A percentile compares a stretch with the other conserved stretches of the same genome.
phyloP scores from a whole-genome alignment of 2,329 filamentous ascomycete genomes.

The Nemania serpens region DNA sequence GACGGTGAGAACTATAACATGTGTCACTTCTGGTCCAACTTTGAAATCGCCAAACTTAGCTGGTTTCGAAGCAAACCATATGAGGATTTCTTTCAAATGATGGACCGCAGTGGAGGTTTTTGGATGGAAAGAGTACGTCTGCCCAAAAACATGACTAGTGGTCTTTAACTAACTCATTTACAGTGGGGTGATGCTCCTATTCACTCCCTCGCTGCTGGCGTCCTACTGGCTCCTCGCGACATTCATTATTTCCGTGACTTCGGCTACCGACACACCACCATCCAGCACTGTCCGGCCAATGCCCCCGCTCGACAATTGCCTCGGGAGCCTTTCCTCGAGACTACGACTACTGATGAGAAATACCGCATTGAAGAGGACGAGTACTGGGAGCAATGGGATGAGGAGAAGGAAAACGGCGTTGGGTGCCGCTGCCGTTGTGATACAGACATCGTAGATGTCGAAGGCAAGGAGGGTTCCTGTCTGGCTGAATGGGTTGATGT shows the following conservation, averaged over 20 bases:
- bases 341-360: conserved; percentile 79
- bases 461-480: conserved; percentile 96
- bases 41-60: conserved; percentile 91
- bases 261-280: conserved; percentile 97
- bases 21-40: conserved; percentile 99
- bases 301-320: conserved; percentile 86
- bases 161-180: conserved; percentile 42
- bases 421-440: conserved; percentile 96
- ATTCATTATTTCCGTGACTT: conserved; percentile 99
- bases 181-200: conserved; percentile 99
- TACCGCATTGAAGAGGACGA: conserved; percentile 89
- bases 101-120: conserved; percentile 97
- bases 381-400: conserved; percentile 90
- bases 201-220: conserved; percentile 93
- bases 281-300: conserved; percentile 97
- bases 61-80: conserved; percentile 99
- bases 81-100: conserved; percentile 97
- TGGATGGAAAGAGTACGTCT: conserved; percentile 91
- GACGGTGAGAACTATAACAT: conserved; percentile 99
- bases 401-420: conserved; percentile 91
- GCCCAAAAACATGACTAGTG: conserved; percentile 24
- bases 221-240: conserved; percentile 77
- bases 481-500: conserved; percentile 96
- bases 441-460: conserved; percentile 95
- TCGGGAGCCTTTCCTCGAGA: conserved; percentile 79